These are phyloP conservation scores for Polygonum aviculare DNA, from an alignment of 148 eudicot genomes.

Conservation along the genomic window DNA sequence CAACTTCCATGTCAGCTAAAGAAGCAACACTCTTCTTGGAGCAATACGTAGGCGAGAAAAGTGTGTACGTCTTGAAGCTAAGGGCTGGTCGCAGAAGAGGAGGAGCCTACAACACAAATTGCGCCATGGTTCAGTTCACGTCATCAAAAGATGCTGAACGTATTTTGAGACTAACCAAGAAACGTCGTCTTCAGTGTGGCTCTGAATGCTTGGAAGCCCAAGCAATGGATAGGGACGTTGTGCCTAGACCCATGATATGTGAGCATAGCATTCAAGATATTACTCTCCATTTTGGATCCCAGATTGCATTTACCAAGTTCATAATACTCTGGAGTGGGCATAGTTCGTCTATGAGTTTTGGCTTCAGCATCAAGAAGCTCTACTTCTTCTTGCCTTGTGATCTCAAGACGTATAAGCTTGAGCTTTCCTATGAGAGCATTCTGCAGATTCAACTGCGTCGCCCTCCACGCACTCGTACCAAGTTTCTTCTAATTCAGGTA, in stretches of 20 bases:
- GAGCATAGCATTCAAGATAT: constrained; percentile 17
- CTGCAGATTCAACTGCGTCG: constrained; percentile 44
- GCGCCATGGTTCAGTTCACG: constrained; percentile 31
- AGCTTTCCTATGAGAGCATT: constrained; percentile 42
- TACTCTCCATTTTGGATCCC: constrained; percentile 35
- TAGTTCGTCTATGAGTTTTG: constrained; percentile 21
- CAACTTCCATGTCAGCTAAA: constrained; percentile 21
- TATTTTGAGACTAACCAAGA: constrained; percentile 17
- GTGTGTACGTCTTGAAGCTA: constrained; percentile 27
- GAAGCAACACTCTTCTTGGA: constrained; percentile 24
- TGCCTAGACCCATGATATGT: constrained; percentile 22
- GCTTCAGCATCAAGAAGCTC: constrained; percentile 20
- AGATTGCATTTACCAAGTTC: constrained; percentile 26
- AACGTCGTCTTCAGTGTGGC: constrained; percentile 21
- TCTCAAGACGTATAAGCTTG: constrained; percentile 25
- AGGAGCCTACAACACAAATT: neutral
- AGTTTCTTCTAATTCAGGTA: constrained; percentile 54
- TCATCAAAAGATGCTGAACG: constrained; percentile 12
- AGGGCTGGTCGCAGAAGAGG: constrained; percentile 24
- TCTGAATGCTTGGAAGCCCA: constrained; percentile 18
- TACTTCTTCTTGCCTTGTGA: constrained; percentile 14
- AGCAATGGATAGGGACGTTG: constrained; percentile 27
- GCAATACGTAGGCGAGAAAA: constrained; percentile 22
- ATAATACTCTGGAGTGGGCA: constrained; percentile 19
- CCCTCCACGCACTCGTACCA: constrained; percentile 18